Conservation (phyloP, 805 yeast genomes). For the Starmerella etchellsii region DNA sequence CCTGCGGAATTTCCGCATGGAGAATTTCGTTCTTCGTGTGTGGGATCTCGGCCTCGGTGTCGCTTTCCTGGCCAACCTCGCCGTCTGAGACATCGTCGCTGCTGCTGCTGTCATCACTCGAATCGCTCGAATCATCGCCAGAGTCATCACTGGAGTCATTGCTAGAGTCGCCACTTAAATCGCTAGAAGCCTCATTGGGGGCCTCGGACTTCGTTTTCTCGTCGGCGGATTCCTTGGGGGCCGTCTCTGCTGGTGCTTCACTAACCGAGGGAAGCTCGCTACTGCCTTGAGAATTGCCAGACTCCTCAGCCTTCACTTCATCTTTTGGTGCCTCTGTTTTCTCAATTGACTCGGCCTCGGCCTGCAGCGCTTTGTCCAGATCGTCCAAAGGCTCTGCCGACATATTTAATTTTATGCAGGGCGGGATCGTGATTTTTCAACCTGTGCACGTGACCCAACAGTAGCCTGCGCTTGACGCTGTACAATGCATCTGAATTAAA, state of each 20-base stretch:
- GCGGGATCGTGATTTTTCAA: neutral
- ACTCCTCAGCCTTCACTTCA: neutral
- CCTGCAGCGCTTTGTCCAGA: conserved; percentile 8
- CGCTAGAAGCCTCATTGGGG: neutral
- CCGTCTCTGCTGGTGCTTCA: neutral
- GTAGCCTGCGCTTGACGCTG: too few species aligned
- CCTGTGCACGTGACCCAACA: too few species aligned
- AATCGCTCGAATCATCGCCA: neutral
- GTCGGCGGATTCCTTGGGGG: neutral
- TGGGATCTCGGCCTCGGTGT: conserved; percentile 38
- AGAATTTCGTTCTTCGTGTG: conserved; percentile 61
- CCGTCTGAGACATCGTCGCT: conserved; percentile 20
- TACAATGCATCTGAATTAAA: too few species aligned
- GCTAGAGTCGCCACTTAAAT: neutral
- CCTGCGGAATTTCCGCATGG: conserved; percentile 52
- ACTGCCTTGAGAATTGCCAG: neutral
- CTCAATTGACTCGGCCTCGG: neutral
- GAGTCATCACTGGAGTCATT: neutral
- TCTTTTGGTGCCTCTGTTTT: neutral
- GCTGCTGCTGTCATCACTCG: conserved; percentile 7
- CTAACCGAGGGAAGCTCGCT: neutral
- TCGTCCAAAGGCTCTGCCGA: too few species aligned
- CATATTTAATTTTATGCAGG: neutral
- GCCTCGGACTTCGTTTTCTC: neutral
- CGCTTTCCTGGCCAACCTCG: conserved; percentile 8